These are phyloP conservation scores for Xylaria sp. DNA, from an alignment of 2,329 filamentous ascomycete species.

Conservation along the genomic window DNA sequence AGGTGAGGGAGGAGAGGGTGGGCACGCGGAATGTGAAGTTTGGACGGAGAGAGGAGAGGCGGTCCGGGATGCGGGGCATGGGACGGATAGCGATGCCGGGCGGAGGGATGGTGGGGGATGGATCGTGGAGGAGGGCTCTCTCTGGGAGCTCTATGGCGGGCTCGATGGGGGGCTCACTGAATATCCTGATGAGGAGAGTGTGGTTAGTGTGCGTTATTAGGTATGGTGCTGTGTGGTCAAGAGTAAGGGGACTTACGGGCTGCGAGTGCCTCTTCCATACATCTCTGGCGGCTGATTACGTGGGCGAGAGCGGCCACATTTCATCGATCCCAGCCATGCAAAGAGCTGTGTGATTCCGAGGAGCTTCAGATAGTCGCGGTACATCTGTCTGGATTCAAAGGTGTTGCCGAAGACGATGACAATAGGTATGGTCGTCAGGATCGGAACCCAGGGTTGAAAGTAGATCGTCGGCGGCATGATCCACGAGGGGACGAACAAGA, in stretches of 20 bases:
- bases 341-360: conserved; percentile 16
- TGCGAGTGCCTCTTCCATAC: neutral
- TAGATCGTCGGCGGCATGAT: conserved; percentile 36
- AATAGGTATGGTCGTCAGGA: conserved; percentile 43
- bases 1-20: conserved; percentile 14
- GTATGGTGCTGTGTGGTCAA: too few relatives aligned
- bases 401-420: conserved; percentile 53
- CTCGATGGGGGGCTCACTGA: conserved; percentile 3
- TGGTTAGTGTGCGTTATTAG: neutral
- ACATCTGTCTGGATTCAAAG: conserved; percentile 47
- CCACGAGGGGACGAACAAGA: conserved; percentile 42
- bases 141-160: conserved; percentile 8
- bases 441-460: conserved; percentile 46
- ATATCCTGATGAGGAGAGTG: too few relatives aligned
- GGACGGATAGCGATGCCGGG: neutral
- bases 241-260: too few relatives aligned
- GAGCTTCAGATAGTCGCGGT: conserved; percentile 32
- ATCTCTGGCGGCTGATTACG: too few relatives aligned
- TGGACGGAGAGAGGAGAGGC: conserved; percentile 19
- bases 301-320: too few relatives aligned
- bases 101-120: neutral
- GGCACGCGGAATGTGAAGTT: conserved; percentile 11
- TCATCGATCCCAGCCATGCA: neutral
- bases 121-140: neutral
- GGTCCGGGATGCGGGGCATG: neutral